Evolutionary conservation across 805 yeast species (phyloP), one percentile per base, ranked within the genome.

Genomic region (Kuraishia floccosa): DNA sequence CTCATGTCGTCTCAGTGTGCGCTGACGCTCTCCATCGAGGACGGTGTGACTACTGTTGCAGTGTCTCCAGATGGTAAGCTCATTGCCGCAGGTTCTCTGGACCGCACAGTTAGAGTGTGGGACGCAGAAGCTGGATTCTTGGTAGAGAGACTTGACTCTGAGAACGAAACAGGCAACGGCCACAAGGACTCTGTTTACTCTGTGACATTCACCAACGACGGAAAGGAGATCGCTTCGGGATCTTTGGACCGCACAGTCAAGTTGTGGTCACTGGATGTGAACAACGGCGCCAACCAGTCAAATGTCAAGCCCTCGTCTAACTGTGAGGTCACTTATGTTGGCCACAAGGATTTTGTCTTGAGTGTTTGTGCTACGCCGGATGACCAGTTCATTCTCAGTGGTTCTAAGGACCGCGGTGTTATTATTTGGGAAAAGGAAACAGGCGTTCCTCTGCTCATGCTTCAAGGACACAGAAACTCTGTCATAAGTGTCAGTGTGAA

Each of bases 1-100:
- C 70, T 87, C 50, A 74, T 82, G 44, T 71, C 85, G 24, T 91
- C 94, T 16, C 86, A 83, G 59, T 84, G 95, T 54, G 76, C 86
- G 15, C 66, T 86, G 48, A 86, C 95, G 28, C 65, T 89, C 41
- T 73, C 86, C 12, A 87, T 89, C 46, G 96, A 89, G 58, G 97
- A 89, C 54, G 98, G 98, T 44, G 97, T 89, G 32, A 89, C 98
- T 34, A 89, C 98, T 0, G 96, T 89, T 28, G 95, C 96, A 14
- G 89, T 89, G 25, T 83, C 95, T 6, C 96, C 96, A 30, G 94
- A 89, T 55, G 96, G 96, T 24, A 74, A 78, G 44, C 72, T 76
- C 45, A 85, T 91, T 46, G 97, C 96, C 24, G 97, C 96, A 12
- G 98, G 98, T 30, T 82, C 94, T 22, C 71, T 89, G 41, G 98